Conservation (phyloP, 257 asterid genomes). For the Petunia secreta region DNA sequence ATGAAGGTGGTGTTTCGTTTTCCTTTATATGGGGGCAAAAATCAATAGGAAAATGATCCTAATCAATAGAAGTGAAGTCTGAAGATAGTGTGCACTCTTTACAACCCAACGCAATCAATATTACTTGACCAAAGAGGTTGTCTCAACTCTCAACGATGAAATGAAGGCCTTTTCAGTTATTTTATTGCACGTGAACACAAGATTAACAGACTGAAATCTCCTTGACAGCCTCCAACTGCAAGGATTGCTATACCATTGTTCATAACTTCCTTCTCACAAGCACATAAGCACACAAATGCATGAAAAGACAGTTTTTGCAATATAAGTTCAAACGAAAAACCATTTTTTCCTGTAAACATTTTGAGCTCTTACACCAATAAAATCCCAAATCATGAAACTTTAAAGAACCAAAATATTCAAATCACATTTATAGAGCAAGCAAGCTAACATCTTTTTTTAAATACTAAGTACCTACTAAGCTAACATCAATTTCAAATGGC, state of each 20-base stretch:
- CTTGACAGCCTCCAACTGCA: neutral
- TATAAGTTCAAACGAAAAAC: neutral
- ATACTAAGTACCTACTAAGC: neutral
- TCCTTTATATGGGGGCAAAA: neutral
- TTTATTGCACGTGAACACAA: neutral
- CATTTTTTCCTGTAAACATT: neutral
- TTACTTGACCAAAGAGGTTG: neutral
- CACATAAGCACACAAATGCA: neutral
- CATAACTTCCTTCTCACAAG: neutral
- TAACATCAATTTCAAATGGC: neutral
- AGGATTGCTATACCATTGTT: neutral
- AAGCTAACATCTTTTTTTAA: neutral
- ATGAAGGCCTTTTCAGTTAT: neutral
- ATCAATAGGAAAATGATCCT: conserved; percentile 7
- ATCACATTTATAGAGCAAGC: neutral
- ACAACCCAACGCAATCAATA: neutral
- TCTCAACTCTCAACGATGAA: neutral
- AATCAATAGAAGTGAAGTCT: neutral
- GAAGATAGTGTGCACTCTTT: neutral
- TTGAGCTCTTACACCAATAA: neutral
- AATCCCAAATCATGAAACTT: neutral
- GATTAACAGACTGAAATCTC: neutral
- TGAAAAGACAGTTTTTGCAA: neutral
- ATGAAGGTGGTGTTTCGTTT: neutral
- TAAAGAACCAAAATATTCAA: neutral